Percentiles rank a stretch among this genome's conserved stretches.
Evolutionary conservation across 305 asterid genomes (phyloP).

Genomic region (Coffea humblotiana): DNA sequence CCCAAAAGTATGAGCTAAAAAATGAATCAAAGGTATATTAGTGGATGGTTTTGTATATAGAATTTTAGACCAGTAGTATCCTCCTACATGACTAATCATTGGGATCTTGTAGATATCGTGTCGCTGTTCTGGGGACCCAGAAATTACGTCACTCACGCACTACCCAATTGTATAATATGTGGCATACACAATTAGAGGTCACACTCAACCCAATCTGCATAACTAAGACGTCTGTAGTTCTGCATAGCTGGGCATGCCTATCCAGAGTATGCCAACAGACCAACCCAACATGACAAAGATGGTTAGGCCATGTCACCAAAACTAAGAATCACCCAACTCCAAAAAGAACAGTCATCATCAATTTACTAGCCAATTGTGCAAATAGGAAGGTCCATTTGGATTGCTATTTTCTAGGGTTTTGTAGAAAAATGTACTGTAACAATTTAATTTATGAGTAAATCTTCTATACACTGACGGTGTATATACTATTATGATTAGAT

Average conservation of each 20-base stretch:
- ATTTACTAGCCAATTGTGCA: neutral
- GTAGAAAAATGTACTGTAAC: no score
- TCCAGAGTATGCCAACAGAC: neutral
- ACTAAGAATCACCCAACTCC: neutral
- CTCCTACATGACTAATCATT: neutral
- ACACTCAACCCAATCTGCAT: slow-evolving; percentile 4
- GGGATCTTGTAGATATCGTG: neutral
- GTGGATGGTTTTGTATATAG: neutral
- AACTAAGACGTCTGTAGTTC: neutral
- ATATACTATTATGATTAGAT: no score
- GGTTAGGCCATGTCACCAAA: neutral
- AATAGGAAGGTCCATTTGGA: neutral
- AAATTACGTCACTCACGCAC: neutral
- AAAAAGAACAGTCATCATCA: neutral
- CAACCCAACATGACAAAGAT: neutral
- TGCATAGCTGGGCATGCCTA: neutral
- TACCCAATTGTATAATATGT: neutral
- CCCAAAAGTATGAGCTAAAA: no score
- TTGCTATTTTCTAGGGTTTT: no score
- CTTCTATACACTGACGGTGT: no score
- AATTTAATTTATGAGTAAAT: no score
- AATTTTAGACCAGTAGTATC: neutral
- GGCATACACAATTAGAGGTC: neutral
- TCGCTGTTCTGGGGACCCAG: slow-evolving; percentile 15
- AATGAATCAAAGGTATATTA: no score